Base-by-base conservation (phyloP, 177 flowering plant species). In the Vitis hybrid region DNA sequence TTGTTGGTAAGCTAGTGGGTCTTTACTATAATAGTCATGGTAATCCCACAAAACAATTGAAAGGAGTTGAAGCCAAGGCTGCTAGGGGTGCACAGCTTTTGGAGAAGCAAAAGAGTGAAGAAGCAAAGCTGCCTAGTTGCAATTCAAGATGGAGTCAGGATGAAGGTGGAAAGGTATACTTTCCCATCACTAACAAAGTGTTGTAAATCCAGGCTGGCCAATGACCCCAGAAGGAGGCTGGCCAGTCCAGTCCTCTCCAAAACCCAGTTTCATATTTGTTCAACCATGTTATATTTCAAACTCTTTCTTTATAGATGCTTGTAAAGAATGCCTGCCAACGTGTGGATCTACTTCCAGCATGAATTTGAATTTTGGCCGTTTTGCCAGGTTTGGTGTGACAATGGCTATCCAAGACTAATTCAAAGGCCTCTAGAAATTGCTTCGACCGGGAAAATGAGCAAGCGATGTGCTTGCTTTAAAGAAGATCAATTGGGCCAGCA, bases 91-190 rank as follows among this genome's bases (percentile, higher is more conserved):
- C 93, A 35, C 99, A 93, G 68, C 88, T 95, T 64, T 66, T 91
- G 76, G 97, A 92, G 78, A 95, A 93, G 68, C 97, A 92, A 81
- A 88, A 92, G 79, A 74, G 30, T 1, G 97, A 92, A 82, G 99
- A 95, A 76, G 90, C 90, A 5, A 89, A 91, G 76, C 73, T 83
- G 50, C 82, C 88, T 27, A 81, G 81, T 76, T 92, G 99, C 84
- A 95, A 88, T 74, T 95, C 98, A 40, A 84, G 81, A 74, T 95
- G 99, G 99, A 95, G 98, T 77, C 96, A 92, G 69, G 83, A 87
- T 14, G 93, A 93, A 64, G 99, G 99, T 49, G 96, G 98, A 67
- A 86, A 90, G 93, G 97, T 89, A 81, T 74, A 71, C 7, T 4
- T 35, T 6, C 46, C 27, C 52, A 11, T 52, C 6, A 24, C 27